Evolutionary conservation across 1,284 basidiomycete genomes (phyloP), one percentile per base, ranked within the genome.

Genomic region (Sanguinoderma infundibulare): DNA sequence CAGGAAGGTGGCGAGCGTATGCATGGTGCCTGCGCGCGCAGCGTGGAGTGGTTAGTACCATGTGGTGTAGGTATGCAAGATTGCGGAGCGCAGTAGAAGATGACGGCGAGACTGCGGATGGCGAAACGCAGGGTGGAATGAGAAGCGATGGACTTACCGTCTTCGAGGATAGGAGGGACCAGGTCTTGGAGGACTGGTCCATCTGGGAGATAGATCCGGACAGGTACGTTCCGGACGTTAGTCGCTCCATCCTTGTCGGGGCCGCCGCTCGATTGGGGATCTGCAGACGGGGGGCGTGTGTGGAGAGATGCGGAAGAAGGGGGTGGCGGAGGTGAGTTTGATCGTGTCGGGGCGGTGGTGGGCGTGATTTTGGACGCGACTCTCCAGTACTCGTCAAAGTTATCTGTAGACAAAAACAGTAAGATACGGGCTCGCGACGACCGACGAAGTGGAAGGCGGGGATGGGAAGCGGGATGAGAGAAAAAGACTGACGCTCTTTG

Each of bases 311-410:
- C 76, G 4, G 86, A 81, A 2, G 85, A 80, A 12, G 78, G 73
- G 5, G 82, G 80, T 12, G 84, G 80, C 17, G 79, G 76, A 7
- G 84, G 79, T 2, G 88, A 87, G 59, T 78, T 80, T 32, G 84
- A 77, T 47, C 83, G 81, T 36, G 79, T 74, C n/a, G 86, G 82
- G 4, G 84, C 78, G 0, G 86, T 85, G 15, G 87, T 84, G 20
- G 88, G 86, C 55, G 90, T 87, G 66, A 98, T 84, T 72, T 96
- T 96, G 10, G 90, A 86, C 1, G 95, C 95, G 66, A 98, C 92
- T 42, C 92, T 86, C 89, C 94, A 96, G 72, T 94, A 98, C 64
- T 95, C 87, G 67, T 98, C 96, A 72, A 96, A 98, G 74, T 97
- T 96, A 77, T 96, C 95, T 94, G 71, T 36, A 67, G 60, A 44